These are phyloP conservation scores for Candida frijolesensis DNA, from an alignment of 1,139 yeast species.

Conservation along the genomic window DNA sequence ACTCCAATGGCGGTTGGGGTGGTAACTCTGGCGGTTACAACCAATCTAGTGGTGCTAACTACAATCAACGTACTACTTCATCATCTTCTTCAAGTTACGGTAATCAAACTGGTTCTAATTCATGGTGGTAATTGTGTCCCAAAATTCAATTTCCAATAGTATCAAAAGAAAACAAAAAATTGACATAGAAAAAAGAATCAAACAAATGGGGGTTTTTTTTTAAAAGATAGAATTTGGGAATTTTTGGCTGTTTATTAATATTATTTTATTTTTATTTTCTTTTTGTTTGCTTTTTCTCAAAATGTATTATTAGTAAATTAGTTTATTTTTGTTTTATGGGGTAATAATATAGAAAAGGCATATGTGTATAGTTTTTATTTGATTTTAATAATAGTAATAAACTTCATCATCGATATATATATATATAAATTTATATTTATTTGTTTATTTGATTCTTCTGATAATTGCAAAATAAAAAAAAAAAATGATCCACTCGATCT, in stretches of 20 bases:
- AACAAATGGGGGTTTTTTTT: not conserved
- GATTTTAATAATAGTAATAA: conserved; percentile 3
- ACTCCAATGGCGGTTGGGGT: conserved; percentile 15
- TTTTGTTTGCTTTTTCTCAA: conserved; percentile 6
- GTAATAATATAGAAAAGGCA: conserved; percentile 7
- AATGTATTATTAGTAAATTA: conserved; percentile 5
- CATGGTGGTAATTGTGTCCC: conserved; percentile 40
- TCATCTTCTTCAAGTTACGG: conserved; percentile 27
- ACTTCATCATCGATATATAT: not conserved
- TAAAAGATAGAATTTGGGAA: not conserved
- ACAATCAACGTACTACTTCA: conserved; percentile 16
- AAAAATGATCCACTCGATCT: no score
- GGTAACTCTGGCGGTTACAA: conserved; percentile 14
- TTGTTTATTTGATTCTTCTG: not conserved
- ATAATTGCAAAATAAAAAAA: not conserved
- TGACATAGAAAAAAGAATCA: not conserved
- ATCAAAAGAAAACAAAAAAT: not conserved
- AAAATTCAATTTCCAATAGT: not conserved
- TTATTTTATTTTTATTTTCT: not conserved
- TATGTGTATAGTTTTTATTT: conserved; percentile 4
- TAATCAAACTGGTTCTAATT: conserved; percentile 35
- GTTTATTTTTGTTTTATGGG: conserved; percentile 6
- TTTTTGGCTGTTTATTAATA: conserved; percentile 4
- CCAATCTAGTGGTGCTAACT: conserved; percentile 19
- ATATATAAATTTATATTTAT: not conserved